Conservation (phyloP, 192 early-diverging fungal genomes). For the Backusella liffmaniae region DNA sequence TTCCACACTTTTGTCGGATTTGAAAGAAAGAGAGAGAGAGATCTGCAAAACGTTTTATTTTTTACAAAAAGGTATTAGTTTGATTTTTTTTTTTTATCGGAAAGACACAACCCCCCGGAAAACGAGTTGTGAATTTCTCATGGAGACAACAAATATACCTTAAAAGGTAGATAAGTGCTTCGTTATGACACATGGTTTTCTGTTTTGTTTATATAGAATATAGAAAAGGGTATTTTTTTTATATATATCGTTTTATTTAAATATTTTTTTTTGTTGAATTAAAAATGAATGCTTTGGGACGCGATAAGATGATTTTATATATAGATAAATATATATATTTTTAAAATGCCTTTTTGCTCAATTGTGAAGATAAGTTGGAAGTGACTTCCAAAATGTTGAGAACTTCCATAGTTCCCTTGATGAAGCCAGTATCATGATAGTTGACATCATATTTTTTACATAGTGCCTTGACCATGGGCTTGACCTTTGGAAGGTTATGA, state of each 20-base stretch:
- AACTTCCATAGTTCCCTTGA: constrained; percentile 34
- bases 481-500: constrained; percentile 63
- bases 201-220: not conserved
- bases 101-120: not conserved
- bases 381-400: constrained; percentile 31
- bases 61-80: not conserved
- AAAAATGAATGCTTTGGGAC: not conserved
- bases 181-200: not conserved
- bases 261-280: not conserved
- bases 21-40: no score
- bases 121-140: not conserved
- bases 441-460: constrained; percentile 39
- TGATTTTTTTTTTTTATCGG: not conserved
- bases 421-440: constrained; percentile 10
- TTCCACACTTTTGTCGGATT: not conserved
- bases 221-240: not conserved
- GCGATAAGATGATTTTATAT: constrained; percentile 55
- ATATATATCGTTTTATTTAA: not conserved
- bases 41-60: no score
- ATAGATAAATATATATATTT: constrained; percentile 25
- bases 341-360: constrained; percentile 34
- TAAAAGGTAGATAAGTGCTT: not conserved
- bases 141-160: not conserved
- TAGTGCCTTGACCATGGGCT: constrained; percentile 60
- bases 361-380: constrained; percentile 28